These are phyloP conservation scores for Pleoardoris graminearum DNA, from an alignment of 2,329 filamentous ascomycete genomes.

Conservation along the genomic window DNA sequence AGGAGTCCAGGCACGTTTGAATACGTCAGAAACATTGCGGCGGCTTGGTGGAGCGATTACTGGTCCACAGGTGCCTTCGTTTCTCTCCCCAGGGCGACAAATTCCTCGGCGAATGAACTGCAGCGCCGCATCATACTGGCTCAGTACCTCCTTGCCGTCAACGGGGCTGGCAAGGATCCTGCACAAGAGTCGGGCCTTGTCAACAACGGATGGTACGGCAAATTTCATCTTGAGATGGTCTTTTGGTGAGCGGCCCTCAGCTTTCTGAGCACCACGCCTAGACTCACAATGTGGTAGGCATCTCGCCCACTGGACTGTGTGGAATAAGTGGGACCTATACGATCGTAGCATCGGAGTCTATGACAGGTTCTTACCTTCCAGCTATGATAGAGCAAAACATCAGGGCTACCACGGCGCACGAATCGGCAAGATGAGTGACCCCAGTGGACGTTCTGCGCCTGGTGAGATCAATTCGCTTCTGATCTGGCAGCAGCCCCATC, in stretches of 20 bases:
- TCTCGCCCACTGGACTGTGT: conserved; percentile 55
- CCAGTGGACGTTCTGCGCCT: conserved; percentile 58
- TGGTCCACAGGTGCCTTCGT: conserved; percentile 58
- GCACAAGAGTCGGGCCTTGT: conserved; percentile 56
- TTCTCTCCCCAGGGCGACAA: conserved; percentile 49
- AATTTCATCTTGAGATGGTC: conserved; percentile 61
- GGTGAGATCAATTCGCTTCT: conserved; percentile 65
- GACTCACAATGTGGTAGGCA: conserved; percentile 40
- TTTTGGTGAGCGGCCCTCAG: conserved; percentile 43
- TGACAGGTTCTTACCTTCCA: conserved; percentile 49
- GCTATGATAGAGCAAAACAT: conserved; percentile 38
- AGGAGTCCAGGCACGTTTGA: conserved; percentile 38
- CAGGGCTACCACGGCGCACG: conserved; percentile 52
- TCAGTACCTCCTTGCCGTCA: conserved; percentile 58
- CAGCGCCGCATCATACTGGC: conserved; percentile 59
- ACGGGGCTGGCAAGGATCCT: conserved; percentile 54
- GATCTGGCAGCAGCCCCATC: conserved; percentile 66
- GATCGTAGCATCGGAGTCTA: conserved; percentile 55
- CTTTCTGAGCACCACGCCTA: background rate
- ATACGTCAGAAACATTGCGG: conserved; percentile 37
- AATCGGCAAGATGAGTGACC: conserved; percentile 62
- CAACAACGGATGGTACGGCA: conserved; percentile 61
- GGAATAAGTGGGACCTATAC: conserved; percentile 53
- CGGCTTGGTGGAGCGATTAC: conserved; percentile 54
- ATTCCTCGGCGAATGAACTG: conserved; percentile 52